Evolutionary conservation across 1,284 basidiomycete species (phyloP).

Genomic region (Ceratobasidium sp.): DNA sequence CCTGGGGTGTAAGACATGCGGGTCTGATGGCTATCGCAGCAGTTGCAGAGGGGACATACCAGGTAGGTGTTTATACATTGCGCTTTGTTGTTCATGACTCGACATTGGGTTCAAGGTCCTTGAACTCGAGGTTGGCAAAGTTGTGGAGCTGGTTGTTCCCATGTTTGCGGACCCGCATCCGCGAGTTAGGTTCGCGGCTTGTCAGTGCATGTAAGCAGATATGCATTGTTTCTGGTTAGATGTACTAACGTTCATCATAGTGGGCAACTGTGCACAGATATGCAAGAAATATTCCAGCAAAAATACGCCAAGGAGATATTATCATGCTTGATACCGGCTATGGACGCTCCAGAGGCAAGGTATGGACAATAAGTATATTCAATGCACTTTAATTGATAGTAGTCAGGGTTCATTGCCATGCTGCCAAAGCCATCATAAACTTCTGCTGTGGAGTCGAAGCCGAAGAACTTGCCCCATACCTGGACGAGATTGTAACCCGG

Average conservation of each 20-base stretch:
- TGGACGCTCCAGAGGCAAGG: constrained; percentile 65
- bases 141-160: constrained; percentile 78
- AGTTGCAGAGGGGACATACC: constrained; percentile 74
- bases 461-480: constrained; percentile 71
- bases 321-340: constrained; percentile 69
- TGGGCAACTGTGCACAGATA: constrained; percentile 82
- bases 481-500: constrained; percentile 76
- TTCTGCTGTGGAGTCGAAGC: constrained; percentile 83
- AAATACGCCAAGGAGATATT: constrained; percentile 72
- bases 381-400: no score
- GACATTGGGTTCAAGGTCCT: constrained; percentile 58
- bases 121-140: constrained; percentile 75
- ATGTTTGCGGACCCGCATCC: constrained; percentile 80
- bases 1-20: constrained; percentile 82
- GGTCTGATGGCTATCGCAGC: constrained; percentile 81
- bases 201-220: constrained; percentile 78
- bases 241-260: constrained; percentile 50
- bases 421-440: constrained; percentile 85
- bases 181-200: constrained; percentile 81
- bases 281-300: constrained; percentile 82
- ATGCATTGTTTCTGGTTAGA: constrained; percentile 20
- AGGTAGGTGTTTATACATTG: constrained; percentile 50
- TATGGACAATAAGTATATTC: background rate
- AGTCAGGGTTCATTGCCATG: constrained; percentile 84
- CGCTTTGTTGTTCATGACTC: background rate